These are phyloP conservation scores for Gremmenia infestans DNA, from an alignment of 2,329 filamentous ascomycete genomes.

Conservation along the genomic window DNA sequence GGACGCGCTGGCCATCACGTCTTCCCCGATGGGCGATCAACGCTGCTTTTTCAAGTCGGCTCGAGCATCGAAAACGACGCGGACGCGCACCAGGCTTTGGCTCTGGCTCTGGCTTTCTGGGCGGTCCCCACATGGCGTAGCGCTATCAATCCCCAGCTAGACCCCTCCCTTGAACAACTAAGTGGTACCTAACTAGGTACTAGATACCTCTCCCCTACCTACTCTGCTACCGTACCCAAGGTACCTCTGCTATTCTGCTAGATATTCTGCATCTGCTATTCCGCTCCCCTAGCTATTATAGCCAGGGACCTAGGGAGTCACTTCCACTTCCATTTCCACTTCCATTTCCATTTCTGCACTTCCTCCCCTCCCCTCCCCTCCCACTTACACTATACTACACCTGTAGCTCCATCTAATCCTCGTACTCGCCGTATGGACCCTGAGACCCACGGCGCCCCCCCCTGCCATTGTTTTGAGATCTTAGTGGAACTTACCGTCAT, in stretches of 20 bases:
- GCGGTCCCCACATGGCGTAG: neutral
- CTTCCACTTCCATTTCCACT: neutral
- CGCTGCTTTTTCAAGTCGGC: conserved; percentile 8
- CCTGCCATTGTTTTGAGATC: conserved; percentile 14
- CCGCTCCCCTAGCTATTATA: neutral
- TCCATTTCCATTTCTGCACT: no score
- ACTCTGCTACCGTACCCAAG: neutral
- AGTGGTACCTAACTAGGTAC: neutral
- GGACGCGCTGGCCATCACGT: neutral
- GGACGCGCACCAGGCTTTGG: neutral
- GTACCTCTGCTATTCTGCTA: no score
- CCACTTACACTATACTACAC: neutral
- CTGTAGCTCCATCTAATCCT: conserved; percentile 6
- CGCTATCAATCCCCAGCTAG: neutral
- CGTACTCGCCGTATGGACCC: conserved; percentile 2
- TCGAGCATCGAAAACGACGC: neutral
- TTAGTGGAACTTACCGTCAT: conserved; percentile 23
- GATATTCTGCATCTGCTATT: no score
- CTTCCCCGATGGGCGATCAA: neutral
- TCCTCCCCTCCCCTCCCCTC: no score
- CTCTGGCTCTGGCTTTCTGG: neutral
- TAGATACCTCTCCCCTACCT: no score
- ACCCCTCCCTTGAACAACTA: neutral
- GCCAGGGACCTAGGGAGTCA: neutral
- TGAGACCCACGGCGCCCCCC: neutral